These are phyloP conservation scores for Pyrus communis DNA, from an alignment of 306 rosid genomes.

Conservation along the genomic window DNA sequence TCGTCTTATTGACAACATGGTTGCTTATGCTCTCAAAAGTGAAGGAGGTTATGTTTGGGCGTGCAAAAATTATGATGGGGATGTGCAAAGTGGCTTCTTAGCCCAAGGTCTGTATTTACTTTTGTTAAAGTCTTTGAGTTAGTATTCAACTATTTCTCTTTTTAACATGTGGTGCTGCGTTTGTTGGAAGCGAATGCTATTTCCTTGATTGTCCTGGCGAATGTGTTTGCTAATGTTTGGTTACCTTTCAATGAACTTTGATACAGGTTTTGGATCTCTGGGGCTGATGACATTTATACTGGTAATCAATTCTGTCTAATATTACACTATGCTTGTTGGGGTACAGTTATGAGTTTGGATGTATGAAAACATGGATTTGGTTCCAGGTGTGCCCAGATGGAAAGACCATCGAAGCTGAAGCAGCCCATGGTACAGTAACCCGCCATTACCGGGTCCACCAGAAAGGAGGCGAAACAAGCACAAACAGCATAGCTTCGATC, in stretches of 20 bases:
- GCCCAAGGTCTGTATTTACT: slow-evolving; percentile 71
- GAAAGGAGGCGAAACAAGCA: slow-evolving; percentile 94
- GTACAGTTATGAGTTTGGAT: background rate
- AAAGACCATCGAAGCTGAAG: slow-evolving; percentile 95
- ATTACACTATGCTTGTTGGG: background rate
- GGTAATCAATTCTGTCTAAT: slow-evolving; percentile 34
- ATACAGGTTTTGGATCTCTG: slow-evolving; percentile 82
- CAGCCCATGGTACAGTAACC: slow-evolving; percentile 96
- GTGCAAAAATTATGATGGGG: slow-evolving; percentile 97
- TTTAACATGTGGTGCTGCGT: background rate
- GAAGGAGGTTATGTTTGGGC: slow-evolving; percentile 41
- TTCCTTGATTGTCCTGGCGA: background rate
- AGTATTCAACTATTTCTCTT: background rate
- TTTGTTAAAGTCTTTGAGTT: background rate
- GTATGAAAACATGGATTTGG: slow-evolving; percentile 12
- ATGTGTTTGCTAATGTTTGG: background rate
- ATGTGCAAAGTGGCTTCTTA: slow-evolving; percentile 94
- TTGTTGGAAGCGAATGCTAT: background rate
- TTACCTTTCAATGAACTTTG: slow-evolving; percentile 16
- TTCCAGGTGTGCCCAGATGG: slow-evolving; percentile 89
- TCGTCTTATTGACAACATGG: too few species aligned
- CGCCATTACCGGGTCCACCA: slow-evolving; percentile 82
- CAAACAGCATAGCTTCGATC: slow-evolving; percentile 93
- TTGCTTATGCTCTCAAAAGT: too few species aligned
- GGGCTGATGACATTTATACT: slow-evolving; percentile 95